Percentiles rank a stretch among this genome's conserved stretches.
phyloP scores from a whole-genome alignment of 129 eudicot genomes.

The Arctium lappa region DNA sequence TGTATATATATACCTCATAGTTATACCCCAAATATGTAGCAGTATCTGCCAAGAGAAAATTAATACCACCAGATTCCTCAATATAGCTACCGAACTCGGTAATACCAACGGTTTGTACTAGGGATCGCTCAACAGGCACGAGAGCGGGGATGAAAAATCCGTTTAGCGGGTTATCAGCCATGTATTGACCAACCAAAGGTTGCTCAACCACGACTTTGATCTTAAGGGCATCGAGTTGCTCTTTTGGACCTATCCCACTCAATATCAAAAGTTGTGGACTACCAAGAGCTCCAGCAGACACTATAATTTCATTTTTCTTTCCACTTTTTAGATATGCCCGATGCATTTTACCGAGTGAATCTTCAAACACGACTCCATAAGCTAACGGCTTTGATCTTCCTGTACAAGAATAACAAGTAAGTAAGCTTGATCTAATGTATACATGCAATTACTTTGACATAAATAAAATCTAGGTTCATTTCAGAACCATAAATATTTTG shows the following conservation, averaged over 20 bases:
- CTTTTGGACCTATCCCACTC: slow-evolving; percentile 72
- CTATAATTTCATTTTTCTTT: slow-evolving; percentile 46
- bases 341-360: slow-evolving; percentile 53
- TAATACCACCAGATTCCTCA: slow-evolving; percentile 58
- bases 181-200: slow-evolving; percentile 58
- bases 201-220: slow-evolving; percentile 49
- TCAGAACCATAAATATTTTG: too few relatives aligned
- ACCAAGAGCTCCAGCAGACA: slow-evolving; percentile 70
- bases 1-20: slow-evolving; percentile 39
- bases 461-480: background rate
- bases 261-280: slow-evolving; percentile 74
- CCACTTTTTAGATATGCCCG: slow-evolving; percentile 42
- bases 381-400: slow-evolving; percentile 53
- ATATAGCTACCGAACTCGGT: slow-evolving; percentile 52
- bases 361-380: slow-evolving; percentile 61
- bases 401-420: slow-evolving; percentile 10
- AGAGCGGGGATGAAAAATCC: slow-evolving; percentile 49
- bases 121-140: slow-evolving; percentile 39
- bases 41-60: slow-evolving; percentile 4
- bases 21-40: background rate
- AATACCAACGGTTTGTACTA: slow-evolving; percentile 51
- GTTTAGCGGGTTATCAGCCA: slow-evolving; percentile 68
- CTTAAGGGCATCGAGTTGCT: slow-evolving; percentile 49
- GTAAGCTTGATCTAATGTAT: background rate
- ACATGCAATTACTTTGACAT: background rate